Percentiles rank a stretch among this genome's conserved stretches.
phyloP scores from a whole-genome alignment of 345 rosid genomes.

The Ricinus communis region DNA sequence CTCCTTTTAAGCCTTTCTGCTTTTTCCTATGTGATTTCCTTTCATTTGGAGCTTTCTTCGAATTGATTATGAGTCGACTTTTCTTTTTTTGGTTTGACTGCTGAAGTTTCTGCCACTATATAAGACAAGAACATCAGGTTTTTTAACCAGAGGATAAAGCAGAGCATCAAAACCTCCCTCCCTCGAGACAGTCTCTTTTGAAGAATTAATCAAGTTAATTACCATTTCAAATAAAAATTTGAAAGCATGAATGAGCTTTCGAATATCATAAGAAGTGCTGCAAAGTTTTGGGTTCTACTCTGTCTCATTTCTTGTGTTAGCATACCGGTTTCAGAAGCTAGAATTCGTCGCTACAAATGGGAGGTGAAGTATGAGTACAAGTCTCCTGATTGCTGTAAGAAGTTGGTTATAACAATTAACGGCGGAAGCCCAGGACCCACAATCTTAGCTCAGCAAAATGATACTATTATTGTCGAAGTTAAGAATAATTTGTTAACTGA shows the following conservation, averaged over 20 bases:
- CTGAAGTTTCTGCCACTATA: no score
- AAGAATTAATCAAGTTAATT: no score
- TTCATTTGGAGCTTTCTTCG: no score
- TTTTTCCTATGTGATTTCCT: no score
- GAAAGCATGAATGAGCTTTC: neutral
- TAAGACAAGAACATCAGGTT: no score
- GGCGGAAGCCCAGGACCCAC: slow-evolving; percentile 66
- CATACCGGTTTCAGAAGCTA: slow-evolving; percentile 32
- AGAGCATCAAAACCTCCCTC: no score
- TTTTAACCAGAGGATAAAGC: no score
- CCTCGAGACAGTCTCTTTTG: no score
- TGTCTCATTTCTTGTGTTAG: neutral
- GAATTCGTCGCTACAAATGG: slow-evolving; percentile 50
- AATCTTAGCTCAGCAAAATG: slow-evolving; percentile 58
- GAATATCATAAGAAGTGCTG: neutral
- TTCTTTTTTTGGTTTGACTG: no score
- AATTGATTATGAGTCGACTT: no score
- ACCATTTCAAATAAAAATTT: no score
- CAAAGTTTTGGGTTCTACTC: slow-evolving; percentile 4
- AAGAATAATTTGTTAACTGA: slow-evolving; percentile 59
- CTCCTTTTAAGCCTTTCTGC: no score
- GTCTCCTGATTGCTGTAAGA: slow-evolving; percentile 60
- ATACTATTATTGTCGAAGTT: slow-evolving; percentile 65
- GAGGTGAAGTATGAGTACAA: slow-evolving; percentile 65
- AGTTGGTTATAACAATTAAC: slow-evolving; percentile 63